Evolutionary conservation across 371 early-diverging fungal genomes (phyloP).

Genomic region (Haplosporangium sp.): DNA sequence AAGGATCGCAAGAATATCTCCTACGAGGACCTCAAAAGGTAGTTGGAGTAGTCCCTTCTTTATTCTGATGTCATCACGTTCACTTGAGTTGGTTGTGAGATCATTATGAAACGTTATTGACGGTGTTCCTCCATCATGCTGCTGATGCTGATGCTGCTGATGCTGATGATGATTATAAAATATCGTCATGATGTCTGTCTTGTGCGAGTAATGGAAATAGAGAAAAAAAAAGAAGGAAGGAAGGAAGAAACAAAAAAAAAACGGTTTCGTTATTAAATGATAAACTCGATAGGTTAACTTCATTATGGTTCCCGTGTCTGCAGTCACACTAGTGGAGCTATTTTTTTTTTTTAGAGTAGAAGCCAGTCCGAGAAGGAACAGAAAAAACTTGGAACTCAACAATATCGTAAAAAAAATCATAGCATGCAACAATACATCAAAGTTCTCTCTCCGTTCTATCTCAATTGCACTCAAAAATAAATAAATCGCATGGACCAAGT

Average conservation of each 20-base stretch:
- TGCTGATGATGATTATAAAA: not conserved
- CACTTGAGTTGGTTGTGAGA: not conserved
- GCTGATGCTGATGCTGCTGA: not conserved
- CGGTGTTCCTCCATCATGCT: no score
- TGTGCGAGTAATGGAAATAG: not conserved
- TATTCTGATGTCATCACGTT: not conserved
- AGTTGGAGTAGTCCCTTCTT: conserved; percentile 8
- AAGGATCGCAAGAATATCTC: conserved; percentile 29
- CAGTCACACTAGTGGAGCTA: not conserved
- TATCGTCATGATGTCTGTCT: not conserved
- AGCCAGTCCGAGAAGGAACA: not conserved
- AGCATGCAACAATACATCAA: no score
- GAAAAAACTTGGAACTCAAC: no score
- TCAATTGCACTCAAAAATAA: no score
- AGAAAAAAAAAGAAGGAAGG: not conserved
- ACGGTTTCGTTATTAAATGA: not conserved
- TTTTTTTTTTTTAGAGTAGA: not conserved
- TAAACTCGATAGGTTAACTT: not conserved
- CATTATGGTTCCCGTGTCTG: not conserved
- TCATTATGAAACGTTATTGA: no score
- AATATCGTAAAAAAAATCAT: no score
- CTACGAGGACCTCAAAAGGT: conserved; percentile 43
- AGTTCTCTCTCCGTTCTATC: no score
- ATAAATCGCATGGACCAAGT: no score
- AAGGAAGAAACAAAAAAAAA: not conserved